These are phyloP conservation scores for Ceratocystis albifundus DNA, from an alignment of 2,329 filamentous ascomycete species.

Conservation along the genomic window DNA sequence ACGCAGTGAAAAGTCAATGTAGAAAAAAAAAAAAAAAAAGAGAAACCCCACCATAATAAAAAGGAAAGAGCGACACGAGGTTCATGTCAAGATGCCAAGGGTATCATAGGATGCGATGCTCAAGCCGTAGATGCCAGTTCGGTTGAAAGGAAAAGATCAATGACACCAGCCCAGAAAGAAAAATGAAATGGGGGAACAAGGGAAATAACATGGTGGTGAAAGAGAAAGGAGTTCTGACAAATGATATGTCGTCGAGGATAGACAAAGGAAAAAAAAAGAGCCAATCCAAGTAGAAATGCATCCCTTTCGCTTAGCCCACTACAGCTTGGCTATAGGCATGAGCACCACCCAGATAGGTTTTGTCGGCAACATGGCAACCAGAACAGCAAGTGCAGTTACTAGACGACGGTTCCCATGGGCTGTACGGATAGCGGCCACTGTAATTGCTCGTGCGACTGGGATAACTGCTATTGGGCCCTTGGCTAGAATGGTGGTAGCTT, in stretches of 20 bases:
- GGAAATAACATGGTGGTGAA: slow-evolving; percentile 4
- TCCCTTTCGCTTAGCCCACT: slow-evolving; percentile 35
- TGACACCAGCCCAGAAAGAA: neutral
- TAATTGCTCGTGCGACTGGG: slow-evolving; percentile 35
- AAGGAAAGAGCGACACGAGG: slow-evolving; percentile 21
- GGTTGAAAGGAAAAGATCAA: slow-evolving; percentile 18
- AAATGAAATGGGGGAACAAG: slow-evolving; percentile 16
- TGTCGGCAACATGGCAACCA: slow-evolving; percentile 36
- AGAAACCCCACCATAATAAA: slow-evolving; percentile 20
- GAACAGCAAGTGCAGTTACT: slow-evolving; percentile 40
- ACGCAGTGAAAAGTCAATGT: slow-evolving; percentile 4
- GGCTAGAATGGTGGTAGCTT: slow-evolving; percentile 33
- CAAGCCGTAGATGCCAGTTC: slow-evolving; percentile 21
- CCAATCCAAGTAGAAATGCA: slow-evolving; percentile 25
- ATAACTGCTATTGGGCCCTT: slow-evolving; percentile 29
- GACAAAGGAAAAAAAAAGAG: slow-evolving; percentile 22
- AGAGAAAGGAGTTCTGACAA: neutral
- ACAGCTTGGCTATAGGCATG: slow-evolving; percentile 44
- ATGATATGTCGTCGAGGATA: neutral
- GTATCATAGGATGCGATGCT: slow-evolving; percentile 22
- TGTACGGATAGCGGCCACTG: slow-evolving; percentile 37
- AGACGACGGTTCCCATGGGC: slow-evolving; percentile 41
- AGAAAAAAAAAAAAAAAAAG: slow-evolving; percentile 13
- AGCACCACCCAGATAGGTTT: slow-evolving; percentile 36
- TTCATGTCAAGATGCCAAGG: slow-evolving; percentile 19